phyloP scores from a whole-genome alignment of 768 basidiomycete genomes.

The Lentinula sp. region DNA sequence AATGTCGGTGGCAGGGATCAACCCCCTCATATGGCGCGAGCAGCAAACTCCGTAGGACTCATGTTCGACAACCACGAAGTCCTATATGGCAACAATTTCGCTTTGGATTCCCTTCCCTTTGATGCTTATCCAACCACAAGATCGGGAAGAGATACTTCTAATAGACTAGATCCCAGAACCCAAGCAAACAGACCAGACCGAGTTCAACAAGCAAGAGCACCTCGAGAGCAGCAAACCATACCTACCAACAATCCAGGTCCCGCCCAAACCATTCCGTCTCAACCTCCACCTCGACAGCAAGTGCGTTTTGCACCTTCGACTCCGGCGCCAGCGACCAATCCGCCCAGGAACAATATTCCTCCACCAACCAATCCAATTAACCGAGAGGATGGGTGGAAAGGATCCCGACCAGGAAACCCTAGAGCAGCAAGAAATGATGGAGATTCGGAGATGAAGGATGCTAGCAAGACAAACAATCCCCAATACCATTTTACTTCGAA shows the following conservation, averaged over 20 bases:
- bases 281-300: background rate
- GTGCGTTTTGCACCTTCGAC: background rate
- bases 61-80: too few relatives aligned
- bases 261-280: background rate
- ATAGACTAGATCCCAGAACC: too few relatives aligned
- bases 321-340: background rate
- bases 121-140: too few relatives aligned
- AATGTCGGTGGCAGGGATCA: too few relatives aligned
- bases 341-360: background rate
- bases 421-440: background rate
- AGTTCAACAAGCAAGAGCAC: too few relatives aligned
- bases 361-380: constrained; percentile 5
- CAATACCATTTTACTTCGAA: constrained; percentile 1
- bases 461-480: background rate
- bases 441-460: background rate
- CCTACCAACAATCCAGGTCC: background rate
- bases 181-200: too few relatives aligned
- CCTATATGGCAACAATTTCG: too few relatives aligned
- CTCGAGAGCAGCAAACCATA: too few relatives aligned
- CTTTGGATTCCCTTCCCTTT: too few relatives aligned
- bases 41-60: too few relatives aligned
- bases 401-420: background rate
- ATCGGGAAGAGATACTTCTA: too few relatives aligned
- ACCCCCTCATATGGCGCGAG: too few relatives aligned
- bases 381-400: constrained; percentile 5